These are phyloP conservation scores for Metschnikowia lochheadii DNA, from an alignment of 805 yeast genomes.

Conservation along the genomic window DNA sequence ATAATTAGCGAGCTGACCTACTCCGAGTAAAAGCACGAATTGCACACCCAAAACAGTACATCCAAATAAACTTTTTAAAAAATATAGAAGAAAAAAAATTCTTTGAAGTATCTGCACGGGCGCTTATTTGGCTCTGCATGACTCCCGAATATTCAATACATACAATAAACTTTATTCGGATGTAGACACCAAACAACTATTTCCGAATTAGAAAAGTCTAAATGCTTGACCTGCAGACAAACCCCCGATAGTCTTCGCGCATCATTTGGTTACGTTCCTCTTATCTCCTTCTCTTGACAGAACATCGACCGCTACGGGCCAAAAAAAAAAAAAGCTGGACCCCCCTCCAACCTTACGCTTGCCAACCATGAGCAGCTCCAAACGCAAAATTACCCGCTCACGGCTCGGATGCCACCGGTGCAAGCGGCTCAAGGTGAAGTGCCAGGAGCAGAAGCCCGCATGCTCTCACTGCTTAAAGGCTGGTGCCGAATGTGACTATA, in stretches of 20 bases:
- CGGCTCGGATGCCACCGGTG: constrained; percentile 61
- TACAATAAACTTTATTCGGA: too few relatives aligned
- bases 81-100: too few relatives aligned
- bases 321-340: background rate
- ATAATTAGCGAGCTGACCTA: background rate
- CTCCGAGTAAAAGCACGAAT: background rate
- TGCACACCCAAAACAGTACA: too few relatives aligned
- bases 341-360: background rate
- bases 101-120: too few relatives aligned
- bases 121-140: too few relatives aligned
- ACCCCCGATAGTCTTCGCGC: background rate
- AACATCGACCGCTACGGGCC: background rate
- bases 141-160: too few relatives aligned
- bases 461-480: constrained; percentile 55
- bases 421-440: constrained; percentile 59
- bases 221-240: background rate
- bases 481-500: constrained; percentile 54
- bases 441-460: constrained; percentile 63
- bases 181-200: too few relatives aligned
- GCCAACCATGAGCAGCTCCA: constrained; percentile 1
- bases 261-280: background rate
- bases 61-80: too few relatives aligned
- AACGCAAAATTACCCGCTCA: constrained; percentile 38
- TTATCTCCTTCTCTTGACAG: background rate
- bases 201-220: too few relatives aligned